Evolutionary conservation across 306 rosid species (phyloP).

Genomic region (Vigna mungo): DNA sequence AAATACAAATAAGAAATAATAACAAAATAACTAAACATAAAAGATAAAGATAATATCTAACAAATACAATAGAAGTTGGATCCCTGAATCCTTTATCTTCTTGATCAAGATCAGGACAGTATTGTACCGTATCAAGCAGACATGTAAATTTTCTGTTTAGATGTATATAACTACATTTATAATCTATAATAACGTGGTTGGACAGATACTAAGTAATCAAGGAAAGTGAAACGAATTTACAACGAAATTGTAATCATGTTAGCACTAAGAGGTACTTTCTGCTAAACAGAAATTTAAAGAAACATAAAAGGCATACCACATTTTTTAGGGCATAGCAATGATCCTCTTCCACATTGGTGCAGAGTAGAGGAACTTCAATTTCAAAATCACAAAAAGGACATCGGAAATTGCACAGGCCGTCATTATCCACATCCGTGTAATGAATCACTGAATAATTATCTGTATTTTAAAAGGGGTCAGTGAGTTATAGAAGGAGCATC

Average conservation of each 20-base stretch:
- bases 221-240: neutral
- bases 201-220: conserved; percentile 10
- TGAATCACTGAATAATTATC: conserved; percentile 52
- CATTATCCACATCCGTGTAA: conserved; percentile 75
- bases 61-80: conserved; percentile 3
- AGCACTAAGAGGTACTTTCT: conserved; percentile 9
- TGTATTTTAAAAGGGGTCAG: conserved; percentile 36
- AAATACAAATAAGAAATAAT: no score
- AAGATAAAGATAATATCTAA: no score
- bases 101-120: conserved; percentile 22
- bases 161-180: neutral
- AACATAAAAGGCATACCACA: conserved; percentile 61
- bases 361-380: conserved; percentile 64
- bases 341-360: conserved; percentile 81
- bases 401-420: conserved; percentile 56
- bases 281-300: neutral
- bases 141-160: neutral
- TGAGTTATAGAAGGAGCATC: conserved; percentile 21
- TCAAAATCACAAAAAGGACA: conserved; percentile 94
- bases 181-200: conserved; percentile 5
- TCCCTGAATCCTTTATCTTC: conserved; percentile 31
- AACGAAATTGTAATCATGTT: conserved; percentile 12
- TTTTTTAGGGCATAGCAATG: conserved; percentile 77
- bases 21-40: no score
- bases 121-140: conserved; percentile 35